Evolutionary conservation across 2,329 filamentous ascomycete genomes (phyloP).

Genomic region (Monosporascus sp.): DNA sequence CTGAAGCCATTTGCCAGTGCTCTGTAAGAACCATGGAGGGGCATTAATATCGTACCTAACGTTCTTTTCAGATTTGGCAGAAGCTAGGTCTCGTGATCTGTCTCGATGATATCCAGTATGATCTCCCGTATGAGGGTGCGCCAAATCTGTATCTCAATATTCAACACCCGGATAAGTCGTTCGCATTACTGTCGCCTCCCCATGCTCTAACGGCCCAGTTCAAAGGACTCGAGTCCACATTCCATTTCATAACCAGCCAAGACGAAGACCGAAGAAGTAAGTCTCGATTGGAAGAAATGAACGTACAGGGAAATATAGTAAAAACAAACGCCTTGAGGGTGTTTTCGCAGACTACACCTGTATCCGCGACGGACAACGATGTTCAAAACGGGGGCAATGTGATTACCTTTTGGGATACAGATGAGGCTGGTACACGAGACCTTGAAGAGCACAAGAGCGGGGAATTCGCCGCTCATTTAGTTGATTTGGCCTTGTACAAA

Average conservation of each 20-base stretch:
- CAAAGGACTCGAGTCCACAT: slow-evolving; percentile 21
- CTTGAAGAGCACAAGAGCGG: slow-evolving; percentile 1
- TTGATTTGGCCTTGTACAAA: slow-evolving; percentile 21
- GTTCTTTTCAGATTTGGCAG: slow-evolving; percentile 20
- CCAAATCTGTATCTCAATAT: slow-evolving; percentile 25
- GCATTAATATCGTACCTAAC: slow-evolving; percentile 2
- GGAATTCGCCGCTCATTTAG: slow-evolving; percentile 7
- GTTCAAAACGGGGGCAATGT: background rate
- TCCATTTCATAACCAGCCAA: slow-evolving; percentile 9
- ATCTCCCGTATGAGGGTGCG: slow-evolving; percentile 9
- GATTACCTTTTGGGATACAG: background rate
- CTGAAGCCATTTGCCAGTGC: slow-evolving; percentile 16
- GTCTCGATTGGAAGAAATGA: too few species aligned
- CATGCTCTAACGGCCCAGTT: slow-evolving; percentile 19
- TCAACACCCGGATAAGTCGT: slow-evolving; percentile 24
- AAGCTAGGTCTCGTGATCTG: slow-evolving; percentile 19
- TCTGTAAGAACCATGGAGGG: slow-evolving; percentile 12
- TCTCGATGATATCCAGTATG: slow-evolving; percentile 16
- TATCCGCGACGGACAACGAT: background rate
- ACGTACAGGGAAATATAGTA: too few species aligned
- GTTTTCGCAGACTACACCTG: too few species aligned
- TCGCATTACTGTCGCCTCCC: slow-evolving; percentile 22
- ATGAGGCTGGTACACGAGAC: background rate
- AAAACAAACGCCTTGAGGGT: too few species aligned
- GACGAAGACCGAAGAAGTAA: background rate